Base-by-base conservation (phyloP, 352 stramenopile genomes). In the Phytophthora multivora region DNA sequence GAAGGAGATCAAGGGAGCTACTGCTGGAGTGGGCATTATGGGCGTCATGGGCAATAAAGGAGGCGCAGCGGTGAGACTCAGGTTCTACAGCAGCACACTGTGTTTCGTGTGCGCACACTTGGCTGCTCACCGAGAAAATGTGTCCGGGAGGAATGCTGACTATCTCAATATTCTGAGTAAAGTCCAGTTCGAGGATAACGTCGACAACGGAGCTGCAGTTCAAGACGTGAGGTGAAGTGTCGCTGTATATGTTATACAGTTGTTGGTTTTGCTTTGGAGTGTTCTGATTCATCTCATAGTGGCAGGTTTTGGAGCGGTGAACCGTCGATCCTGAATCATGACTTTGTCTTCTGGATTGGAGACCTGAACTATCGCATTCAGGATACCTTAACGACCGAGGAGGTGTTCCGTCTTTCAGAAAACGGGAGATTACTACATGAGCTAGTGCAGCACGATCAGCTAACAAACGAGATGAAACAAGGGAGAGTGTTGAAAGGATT, bases 11-110 rank as follows among this genome's bases (percentile, higher is more conserved):
- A 79, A 90, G 39, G 89, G 86, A 23, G 89, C 93, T 2, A 97
- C 83, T 3, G 96, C 98, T 0, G 95, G 96, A 2, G 96, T 99
- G 0, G 98, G 98, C 23, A 96, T 99, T 40, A 99, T 99, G 94
- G 98, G 98, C 15, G 94, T 99, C 75, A 95, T 95, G 88, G 98
- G 98, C 43, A 99, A 99, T 73, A 99, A 99, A 73, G 98, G 98
- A 46, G 98, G 96, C 50, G 96, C 95, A 2, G 90, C 89, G 7
- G 86, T 99, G 7, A 89, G 98, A 7, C 51, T 99, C 10, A 86
- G 93, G 43, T 97, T 99, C 67, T 99, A 99, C 71, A 93, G 98
- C 77, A 98, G 90, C 23, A 98, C 96, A 7, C 52, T 99, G 18
- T 99, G 98, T 76, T 99, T 99, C 83, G 91, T 99, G 16, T 99